Base-by-base conservation (phyloP, 805 yeast species). In the Saturnispora halmiae region DNA sequence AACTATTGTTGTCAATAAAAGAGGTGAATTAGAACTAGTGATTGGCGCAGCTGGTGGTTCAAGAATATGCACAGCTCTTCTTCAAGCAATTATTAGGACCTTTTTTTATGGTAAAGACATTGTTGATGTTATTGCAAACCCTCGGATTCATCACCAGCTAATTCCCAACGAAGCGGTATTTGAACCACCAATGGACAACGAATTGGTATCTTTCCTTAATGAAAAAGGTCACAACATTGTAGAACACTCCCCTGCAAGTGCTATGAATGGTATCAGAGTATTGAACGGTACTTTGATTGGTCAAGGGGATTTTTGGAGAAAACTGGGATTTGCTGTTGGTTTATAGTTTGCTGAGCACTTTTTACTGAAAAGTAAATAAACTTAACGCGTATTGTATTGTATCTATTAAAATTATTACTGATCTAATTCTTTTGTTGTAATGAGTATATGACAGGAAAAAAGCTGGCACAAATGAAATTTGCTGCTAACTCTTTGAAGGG, bases 41-140 rank as follows among this genome's bases (percentile, higher is more conserved):
- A 70, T 90, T 44, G 97, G 96, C 0, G 92, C 95, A 1, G 94
- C 96, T 2, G 98, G 98, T 8, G 97, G 97, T 0, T 80, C 92
- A 6, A 66, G 92, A 41, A 90, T 90, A 38, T 69, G 82, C 11
- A 84, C 95, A 0, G 75, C 94, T 1, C 76, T 90, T 4, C 71
- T 90, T 42, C 92, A 87, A 56, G 87, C 90, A 0, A 70, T 90
- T 14, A 69, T 83, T 1, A 64, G 96, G 40, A 63, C 66, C 3
- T 77, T 79, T 46, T 75, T 74, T 55, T 73, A 77, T 52, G 60
- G 70, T 2, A 55, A 75, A 63, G 68, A 78, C 1, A 55, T 87
- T 4, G 62, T 85, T 18, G 79, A 83, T 41, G 69, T 86, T 0
- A 70, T 88, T 18, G 75, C 94, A 1, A 79, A 64, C 51, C 96